A percentile compares a stretch with the other conserved stretches of the same genome.
Conservation (phyloP, 2,329 filamentous ascomycete species). For the Ciborinia camelliae region DNA sequence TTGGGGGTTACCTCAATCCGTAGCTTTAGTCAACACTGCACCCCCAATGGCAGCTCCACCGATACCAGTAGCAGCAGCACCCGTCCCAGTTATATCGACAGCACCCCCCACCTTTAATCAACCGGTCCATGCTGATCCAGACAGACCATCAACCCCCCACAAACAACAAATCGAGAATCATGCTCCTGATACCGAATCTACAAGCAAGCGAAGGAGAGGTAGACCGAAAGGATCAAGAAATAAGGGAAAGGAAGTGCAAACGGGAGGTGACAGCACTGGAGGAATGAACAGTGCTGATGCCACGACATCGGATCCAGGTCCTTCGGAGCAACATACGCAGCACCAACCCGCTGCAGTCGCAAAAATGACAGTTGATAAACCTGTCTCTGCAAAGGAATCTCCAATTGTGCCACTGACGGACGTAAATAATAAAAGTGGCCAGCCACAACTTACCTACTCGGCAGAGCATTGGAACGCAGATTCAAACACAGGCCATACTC, state of each 20-base stretch:
- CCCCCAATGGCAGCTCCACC: slow-evolving; percentile 24
- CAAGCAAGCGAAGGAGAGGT: slow-evolving; percentile 38
- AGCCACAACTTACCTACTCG: slow-evolving; percentile 24
- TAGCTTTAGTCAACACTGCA: slow-evolving; percentile 32
- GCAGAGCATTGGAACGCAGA: slow-evolving; percentile 31
- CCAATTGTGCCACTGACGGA: slow-evolving; percentile 17
- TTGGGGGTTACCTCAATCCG: slow-evolving; percentile 34
- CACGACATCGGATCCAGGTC: slow-evolving; percentile 18
- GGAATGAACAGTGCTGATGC: not conserved
- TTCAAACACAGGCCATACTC: slow-evolving; percentile 21
- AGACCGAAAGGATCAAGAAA: slow-evolving; percentile 54
- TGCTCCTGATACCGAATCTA: slow-evolving; percentile 24
- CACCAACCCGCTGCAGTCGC: slow-evolving; percentile 24
- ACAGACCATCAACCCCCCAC: slow-evolving; percentile 26
- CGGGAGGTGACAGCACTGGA: slow-evolving; percentile 13
- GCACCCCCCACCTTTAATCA: slow-evolving; percentile 19
- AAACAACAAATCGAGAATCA: slow-evolving; percentile 26
- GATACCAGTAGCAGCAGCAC: not conserved
- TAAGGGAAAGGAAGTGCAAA: slow-evolving; percentile 34
- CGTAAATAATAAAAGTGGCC: slow-evolving; percentile 38
- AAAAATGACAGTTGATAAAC: slow-evolving; percentile 22
- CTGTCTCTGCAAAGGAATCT: slow-evolving; percentile 19
- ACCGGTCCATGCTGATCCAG: slow-evolving; percentile 23
- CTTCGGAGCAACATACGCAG: slow-evolving; percentile 24
- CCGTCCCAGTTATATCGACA: not conserved